Evolutionary conservation across 2,329 filamentous ascomycete species (phyloP), one percentile per base, ranked within the genome.

Genomic region (Trichoderma atrobrunneum): DNA sequence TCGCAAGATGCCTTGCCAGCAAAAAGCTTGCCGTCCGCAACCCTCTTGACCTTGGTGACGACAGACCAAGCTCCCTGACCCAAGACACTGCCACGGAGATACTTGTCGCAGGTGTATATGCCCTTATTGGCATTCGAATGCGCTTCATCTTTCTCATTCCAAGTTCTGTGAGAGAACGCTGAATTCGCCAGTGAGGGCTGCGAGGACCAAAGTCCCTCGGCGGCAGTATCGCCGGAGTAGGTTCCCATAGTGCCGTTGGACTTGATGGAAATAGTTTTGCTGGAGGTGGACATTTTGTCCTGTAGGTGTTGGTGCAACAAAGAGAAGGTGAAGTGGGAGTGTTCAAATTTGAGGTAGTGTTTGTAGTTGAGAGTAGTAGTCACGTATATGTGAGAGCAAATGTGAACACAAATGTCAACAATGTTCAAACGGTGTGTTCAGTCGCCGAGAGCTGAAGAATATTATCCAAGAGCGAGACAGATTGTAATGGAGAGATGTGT

Each of bases 41-140:
- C 56, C 7, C 78, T 73, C 7, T 72, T 72, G 16, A 79, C 76
- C 63, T 81, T 81, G 70, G 77, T 77, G 11, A 80, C 80, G 1
- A 48, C 69, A 14, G 76, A 76, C 72, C 74, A 78, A 12, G 78
- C 79, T 16, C 80, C 79, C 14, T 60, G 70, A 3, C 80, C 80
- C 0, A 81, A 57, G 2, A 73, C 54, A 3, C 26, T 59, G 16
- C 79, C 80, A 3, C 76, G 73, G 0, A 70, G n/a, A 36, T 80
- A 80, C 6, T 73, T 75, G 1, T 74, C 74, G 1, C 64, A 43
- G 8, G 74, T 71, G 18, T 76, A 72, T 3, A 63, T 57, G 7
- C 68, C 71, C 7, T 75, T 73, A 18, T 73, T 62, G 14, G 74
- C 18, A 7, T 32, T 63, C 2, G 77, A 57, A 11, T 71, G 36